Base-by-base conservation (phyloP, 768 basidiomycete genomes). In the Symmetrospora coprosmae region DNA sequence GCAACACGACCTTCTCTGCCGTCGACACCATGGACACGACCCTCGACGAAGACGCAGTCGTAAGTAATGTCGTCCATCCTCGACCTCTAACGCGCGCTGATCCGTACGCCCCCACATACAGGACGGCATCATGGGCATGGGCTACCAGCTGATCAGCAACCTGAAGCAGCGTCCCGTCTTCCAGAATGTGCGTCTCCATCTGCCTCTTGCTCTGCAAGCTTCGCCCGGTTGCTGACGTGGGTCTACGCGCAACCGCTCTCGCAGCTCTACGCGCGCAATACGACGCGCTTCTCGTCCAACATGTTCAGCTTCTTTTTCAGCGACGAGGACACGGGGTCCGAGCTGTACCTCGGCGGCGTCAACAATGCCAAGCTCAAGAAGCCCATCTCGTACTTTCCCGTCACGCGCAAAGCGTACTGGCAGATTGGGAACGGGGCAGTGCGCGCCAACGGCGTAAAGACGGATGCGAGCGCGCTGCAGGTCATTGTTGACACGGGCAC, bases 101-200 rank as follows among this genome's bases (percentile, higher is more conserved):
- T n/a, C n/a, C n/a, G n/a, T n/a, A n/a, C n/a, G n/a, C n/a, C n/a
- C n/a, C n/a, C 56, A 60, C 6, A 53, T 62, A 14, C 34, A 66
- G 58, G 68, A 67, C 37, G 67, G 67, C 28, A 50, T 70, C 37
- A 55, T 65, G 51, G 69, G 67, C 21, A 65, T 68, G 64, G 65
- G 39, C 9, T 68, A 60, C 61, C 62, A 51, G n/a, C 81, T 81
- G 63, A 73, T 76, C 27, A 75, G 81, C 66, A 74, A 76, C 47
- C 67, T 79, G 41, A 66, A 75, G 9, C 19, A 49, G 2, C 30
- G 71, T 16, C 63, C 67, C 11, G 55, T 61, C 37, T 69, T 68
- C 47, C 51, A 63, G 27, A 66, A 60, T 5, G 64, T 65, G 7
- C 31, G 64, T 52, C 3, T 13, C 25, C 11, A 21, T n/a, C 9